Base-by-base conservation (phyloP, 768 basidiomycete genomes). In the Naganishia randhawae region DNA sequence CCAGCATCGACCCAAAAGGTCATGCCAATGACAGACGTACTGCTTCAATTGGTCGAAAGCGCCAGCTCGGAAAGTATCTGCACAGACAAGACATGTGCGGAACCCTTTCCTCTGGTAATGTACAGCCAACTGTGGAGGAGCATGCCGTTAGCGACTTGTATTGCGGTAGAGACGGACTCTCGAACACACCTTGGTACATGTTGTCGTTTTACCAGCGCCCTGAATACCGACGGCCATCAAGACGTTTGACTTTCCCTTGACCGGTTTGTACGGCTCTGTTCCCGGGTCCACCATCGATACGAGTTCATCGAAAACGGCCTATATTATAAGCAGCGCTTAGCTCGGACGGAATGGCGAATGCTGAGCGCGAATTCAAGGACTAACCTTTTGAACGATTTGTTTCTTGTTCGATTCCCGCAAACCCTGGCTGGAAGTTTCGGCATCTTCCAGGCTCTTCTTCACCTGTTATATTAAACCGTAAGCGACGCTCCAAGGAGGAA, bases 41-140 rank as follows among this genome's bases (percentile, higher is more conserved):
- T 99, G 96, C 77, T 96, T 88, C 13, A 96, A 92, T 80, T 99
- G 96, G 81, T 99, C 96, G 81, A 99, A 99, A 41, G 96, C 96
- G 62, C 96, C 96, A 3, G 96, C 96, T 82, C 96, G 90, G 84
- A 99, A 99, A 0, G 96, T 99, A 80, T 99, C 96, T 25, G 96
- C 96, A 75, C 96, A 99, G 72, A 99, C 95, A 64, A 99, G 93
- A 69, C 89, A 91, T 14, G 94, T 90, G 79, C 95, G 93, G 84
- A 97, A 91, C 8, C 96, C 96, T 71, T 94, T 88, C 76, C 91
- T 90, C 79, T 95, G 93, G 79, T 97, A 98, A 81, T 98, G 89
- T 0, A 95, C 95, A 0, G 96, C 96, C 45, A 99, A 87, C 82
- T 83, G 66, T 33, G 10, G 32, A 25, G 22, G 8, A 0, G 41